Evolutionary conservation across 2,329 filamentous ascomycete species (phyloP).

Genomic region (Monosporascus sp.): DNA sequence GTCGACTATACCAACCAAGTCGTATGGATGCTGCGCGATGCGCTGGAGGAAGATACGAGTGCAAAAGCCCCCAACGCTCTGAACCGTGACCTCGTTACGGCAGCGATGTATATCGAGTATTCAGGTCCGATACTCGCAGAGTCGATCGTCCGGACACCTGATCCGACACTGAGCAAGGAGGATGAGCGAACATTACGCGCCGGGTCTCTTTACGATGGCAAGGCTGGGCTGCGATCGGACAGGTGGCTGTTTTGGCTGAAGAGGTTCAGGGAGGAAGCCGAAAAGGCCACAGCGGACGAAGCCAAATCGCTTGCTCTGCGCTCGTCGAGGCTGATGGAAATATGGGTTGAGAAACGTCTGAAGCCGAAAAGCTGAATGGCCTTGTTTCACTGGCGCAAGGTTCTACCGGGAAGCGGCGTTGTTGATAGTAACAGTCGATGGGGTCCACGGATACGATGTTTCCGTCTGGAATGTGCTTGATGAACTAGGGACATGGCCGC

Average conservation of each 20-base stretch:
- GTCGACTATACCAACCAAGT: conserved; percentile 9
- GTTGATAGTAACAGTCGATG: too few relatives aligned
- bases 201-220: conserved; percentile 17
- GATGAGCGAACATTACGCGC: conserved; percentile 12
- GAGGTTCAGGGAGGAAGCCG: conserved; percentile 18
- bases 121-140: conserved; percentile 18
- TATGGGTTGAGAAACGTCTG: conserved; percentile 14
- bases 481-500: too few relatives aligned
- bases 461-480: too few relatives aligned
- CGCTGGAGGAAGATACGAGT: conserved; percentile 17
- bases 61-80: not conserved
- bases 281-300: conserved; percentile 10
- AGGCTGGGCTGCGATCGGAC: conserved; percentile 15
- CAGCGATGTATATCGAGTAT: conserved; percentile 23
- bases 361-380: not conserved
- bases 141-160: conserved; percentile 9
- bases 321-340: conserved; percentile 20
- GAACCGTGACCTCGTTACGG: conserved; percentile 15
- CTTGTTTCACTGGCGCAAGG: too few relatives aligned
- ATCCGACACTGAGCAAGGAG: conserved; percentile 13
- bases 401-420: too few relatives aligned
- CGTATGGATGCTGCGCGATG: conserved; percentile 23
- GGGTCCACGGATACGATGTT: too few relatives aligned
- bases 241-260: conserved; percentile 23
- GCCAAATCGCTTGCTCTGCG: conserved; percentile 15